A percentile compares a stretch with the other conserved stretches of the same genome.
Evolutionary conservation across 805 yeast species (phyloP).

Genomic region (Monosporozyma servazzii): DNA sequence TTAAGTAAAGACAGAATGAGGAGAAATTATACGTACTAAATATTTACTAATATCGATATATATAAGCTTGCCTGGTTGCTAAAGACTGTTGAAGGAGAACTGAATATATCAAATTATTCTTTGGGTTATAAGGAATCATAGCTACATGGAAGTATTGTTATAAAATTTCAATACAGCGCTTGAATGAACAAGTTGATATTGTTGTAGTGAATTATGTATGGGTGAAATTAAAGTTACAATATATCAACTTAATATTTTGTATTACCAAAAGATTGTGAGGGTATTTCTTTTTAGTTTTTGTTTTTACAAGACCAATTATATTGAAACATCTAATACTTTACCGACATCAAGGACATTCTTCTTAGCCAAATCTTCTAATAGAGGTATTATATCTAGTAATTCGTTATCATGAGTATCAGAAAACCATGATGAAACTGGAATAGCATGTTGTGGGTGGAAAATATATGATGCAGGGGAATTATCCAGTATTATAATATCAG

Average conservation of each 20-base stretch:
- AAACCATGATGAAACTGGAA: slow-evolving; percentile 97
- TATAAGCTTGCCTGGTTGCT: not conserved
- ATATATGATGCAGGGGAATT: slow-evolving; percentile 98
- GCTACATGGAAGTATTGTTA: not conserved
- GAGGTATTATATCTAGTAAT: slow-evolving; percentile 80
- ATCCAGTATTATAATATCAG: slow-evolving; percentile 82
- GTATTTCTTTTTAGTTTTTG: not conserved
- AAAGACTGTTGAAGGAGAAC: not conserved
- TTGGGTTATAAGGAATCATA: not conserved
- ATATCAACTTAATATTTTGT: not conserved
- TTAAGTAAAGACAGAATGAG: not conserved
- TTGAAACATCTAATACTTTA: slow-evolving; percentile 67
- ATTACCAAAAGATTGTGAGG: not conserved
- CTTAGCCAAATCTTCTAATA: slow-evolving; percentile 74
- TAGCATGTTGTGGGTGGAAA: slow-evolving; percentile 95
- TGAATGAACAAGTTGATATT: not conserved
- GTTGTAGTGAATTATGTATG: not conserved
- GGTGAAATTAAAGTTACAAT: not conserved
- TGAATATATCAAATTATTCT: not conserved
- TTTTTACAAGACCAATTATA: slow-evolving; percentile 8
- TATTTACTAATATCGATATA: not conserved
- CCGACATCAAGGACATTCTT: slow-evolving; percentile 75
- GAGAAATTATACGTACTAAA: not conserved
- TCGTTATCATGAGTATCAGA: slow-evolving; percentile 97
- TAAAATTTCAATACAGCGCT: not conserved